Conservation (phyloP, 805 yeast genomes). For the Candida insectorum region DNA sequence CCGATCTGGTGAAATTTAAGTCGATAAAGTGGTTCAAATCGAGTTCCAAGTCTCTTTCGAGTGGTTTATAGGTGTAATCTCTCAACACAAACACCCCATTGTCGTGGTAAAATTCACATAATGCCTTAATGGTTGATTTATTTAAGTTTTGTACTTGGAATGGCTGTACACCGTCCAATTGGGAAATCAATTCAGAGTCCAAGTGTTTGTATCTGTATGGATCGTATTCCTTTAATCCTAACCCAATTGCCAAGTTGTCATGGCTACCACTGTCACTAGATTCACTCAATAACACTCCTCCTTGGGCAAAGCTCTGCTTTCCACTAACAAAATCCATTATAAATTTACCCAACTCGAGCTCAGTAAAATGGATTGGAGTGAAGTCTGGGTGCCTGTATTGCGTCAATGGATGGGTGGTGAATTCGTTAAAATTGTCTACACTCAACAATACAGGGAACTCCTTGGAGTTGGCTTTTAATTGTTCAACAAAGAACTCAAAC, state of each 20-base stretch:
- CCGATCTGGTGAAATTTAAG: conserved; percentile 28
- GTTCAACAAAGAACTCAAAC: conserved; percentile 52
- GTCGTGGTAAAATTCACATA: conserved; percentile 29
- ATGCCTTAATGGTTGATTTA: conserved; percentile 27
- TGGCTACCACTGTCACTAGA: conserved; percentile 48
- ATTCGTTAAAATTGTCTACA: conserved; percentile 70
- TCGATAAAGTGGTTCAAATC: conserved; percentile 25
- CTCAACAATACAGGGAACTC: conserved; percentile 60
- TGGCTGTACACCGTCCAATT: conserved; percentile 37
- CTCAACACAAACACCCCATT: conserved; percentile 32
- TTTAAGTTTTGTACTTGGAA: conserved; percentile 24
- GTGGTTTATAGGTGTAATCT: conserved; percentile 27
- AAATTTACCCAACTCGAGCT: conserved; percentile 61
- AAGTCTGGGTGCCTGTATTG: conserved; percentile 58
- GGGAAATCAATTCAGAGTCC: conserved; percentile 54
- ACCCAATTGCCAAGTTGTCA: conserved; percentile 57
- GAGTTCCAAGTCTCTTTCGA: conserved; percentile 9
- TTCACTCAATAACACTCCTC: conserved; percentile 65
- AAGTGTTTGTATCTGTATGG: conserved; percentile 52
- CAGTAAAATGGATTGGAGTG: conserved; percentile 52
- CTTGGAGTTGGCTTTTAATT: conserved; percentile 47
- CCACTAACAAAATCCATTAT: conserved; percentile 57
- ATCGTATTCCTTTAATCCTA: conserved; percentile 50
- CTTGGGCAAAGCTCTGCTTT: conserved; percentile 46
- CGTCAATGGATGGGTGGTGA: conserved; percentile 53